These are phyloP conservation scores for Phenoliferia sp. DNA, from an alignment of 1,284 basidiomycete genomes.

Conservation along the genomic window DNA sequence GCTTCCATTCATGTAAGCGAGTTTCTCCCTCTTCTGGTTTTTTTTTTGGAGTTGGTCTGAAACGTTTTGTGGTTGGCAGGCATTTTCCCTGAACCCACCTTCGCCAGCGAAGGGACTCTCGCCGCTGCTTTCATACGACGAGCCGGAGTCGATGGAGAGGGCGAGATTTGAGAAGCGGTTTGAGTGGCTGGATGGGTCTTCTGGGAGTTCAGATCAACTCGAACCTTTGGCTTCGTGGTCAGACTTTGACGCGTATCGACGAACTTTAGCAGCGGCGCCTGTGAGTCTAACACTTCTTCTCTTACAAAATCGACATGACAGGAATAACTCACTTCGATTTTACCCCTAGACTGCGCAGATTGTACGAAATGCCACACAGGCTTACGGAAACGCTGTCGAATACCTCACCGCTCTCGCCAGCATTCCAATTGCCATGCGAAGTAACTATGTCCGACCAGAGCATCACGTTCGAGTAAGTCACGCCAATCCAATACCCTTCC, in stretches of 20 bases:
- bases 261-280: background rate
- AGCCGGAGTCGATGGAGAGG: background rate
- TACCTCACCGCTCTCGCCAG: background rate
- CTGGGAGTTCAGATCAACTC: background rate
- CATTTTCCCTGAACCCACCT: background rate
- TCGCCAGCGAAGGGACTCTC: background rate
- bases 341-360: background rate
- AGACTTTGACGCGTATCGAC: background rate
- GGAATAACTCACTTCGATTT: background rate
- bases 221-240: background rate
- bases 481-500: background rate
- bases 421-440: constrained; percentile 4
- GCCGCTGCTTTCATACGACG: constrained; percentile 12
- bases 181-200: constrained; percentile 6
- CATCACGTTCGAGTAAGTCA: background rate
- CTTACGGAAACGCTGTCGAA: background rate
- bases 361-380: background rate
- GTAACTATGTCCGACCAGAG: background rate
- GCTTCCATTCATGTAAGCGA: constrained; percentile 5
- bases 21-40: background rate
- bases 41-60: background rate
- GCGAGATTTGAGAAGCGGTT: constrained; percentile 11
- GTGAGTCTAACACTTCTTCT: background rate
- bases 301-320: background rate
- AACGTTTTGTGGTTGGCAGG: too few species aligned